Evolutionary conservation across 1,284 basidiomycete genomes (phyloP).

Genomic region (Coniophora puteana): DNA sequence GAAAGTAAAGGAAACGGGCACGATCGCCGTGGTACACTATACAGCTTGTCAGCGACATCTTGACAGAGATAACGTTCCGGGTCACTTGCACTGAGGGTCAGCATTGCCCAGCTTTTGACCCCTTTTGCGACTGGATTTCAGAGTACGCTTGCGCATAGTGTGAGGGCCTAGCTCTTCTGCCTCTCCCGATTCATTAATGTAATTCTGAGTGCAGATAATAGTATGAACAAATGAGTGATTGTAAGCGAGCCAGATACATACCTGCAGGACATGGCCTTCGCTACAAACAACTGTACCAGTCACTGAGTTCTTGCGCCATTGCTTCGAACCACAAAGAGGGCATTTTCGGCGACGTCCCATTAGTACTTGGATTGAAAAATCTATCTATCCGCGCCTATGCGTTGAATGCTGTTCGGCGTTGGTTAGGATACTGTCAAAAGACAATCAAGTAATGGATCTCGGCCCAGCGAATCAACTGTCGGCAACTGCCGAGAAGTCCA

Average conservation of each 20-base stretch:
- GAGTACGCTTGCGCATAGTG: conserved; percentile 53
- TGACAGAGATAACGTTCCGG: conserved; percentile 2
- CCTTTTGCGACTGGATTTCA: conserved; percentile 52
- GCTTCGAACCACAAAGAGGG: conserved; percentile 65
- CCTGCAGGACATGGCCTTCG: conserved; percentile 79
- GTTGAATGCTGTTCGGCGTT: too few relatives aligned
- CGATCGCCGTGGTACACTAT: conserved; percentile 81
- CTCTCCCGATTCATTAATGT: conserved; percentile 69
- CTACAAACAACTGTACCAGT: conserved; percentile 71
- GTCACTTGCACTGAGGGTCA: conserved; percentile 51
- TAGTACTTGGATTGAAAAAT: too few relatives aligned
- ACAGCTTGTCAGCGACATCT: conserved; percentile 1
- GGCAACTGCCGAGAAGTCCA: too few relatives aligned
- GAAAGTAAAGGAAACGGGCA: conserved; percentile 74
- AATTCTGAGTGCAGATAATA: conserved; percentile 67
- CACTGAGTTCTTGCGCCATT: conserved; percentile 75
- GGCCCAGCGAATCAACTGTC: too few relatives aligned
- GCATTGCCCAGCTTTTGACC: conserved; percentile 45
- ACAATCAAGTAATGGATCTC: too few relatives aligned
- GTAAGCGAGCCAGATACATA: conserved; percentile 23
- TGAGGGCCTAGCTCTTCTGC: conserved; percentile 55
- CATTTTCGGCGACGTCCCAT: conserved; percentile 63
- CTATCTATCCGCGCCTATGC: too few relatives aligned
- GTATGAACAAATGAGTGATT: background rate
- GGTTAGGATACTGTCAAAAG: too few relatives aligned